Evolutionary conservation across 202 grass and related monocot species (phyloP).

Genomic region (Schoenoplectus tabernaemontani): DNA sequence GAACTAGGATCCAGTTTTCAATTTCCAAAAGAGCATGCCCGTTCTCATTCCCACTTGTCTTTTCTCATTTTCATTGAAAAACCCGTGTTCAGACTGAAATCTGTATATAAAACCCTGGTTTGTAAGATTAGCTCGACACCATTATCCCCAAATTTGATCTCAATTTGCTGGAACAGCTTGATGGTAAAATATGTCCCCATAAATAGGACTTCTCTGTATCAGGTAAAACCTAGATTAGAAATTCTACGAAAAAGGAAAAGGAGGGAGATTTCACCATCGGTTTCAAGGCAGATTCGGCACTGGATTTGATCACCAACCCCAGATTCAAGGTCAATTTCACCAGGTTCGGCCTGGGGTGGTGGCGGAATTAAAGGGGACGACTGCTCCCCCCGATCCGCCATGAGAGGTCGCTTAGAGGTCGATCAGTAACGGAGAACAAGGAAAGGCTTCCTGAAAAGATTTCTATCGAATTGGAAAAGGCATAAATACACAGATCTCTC

Average conservation of each 20-base stretch:
- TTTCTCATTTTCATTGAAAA: neutral
- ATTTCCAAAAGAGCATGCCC: neutral
- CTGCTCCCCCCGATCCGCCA: constrained; percentile 35
- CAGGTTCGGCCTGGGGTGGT: constrained; percentile 15
- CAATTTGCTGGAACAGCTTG: neutral
- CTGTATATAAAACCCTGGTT: neutral
- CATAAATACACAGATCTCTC: constrained; percentile 8
- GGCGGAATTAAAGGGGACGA: constrained; percentile 71
- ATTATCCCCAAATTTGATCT: neutral
- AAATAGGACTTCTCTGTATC: constrained; percentile 14
- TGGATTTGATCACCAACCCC: constrained; percentile 64
- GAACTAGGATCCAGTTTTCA: neutral
- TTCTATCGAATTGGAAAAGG: constrained; percentile 13
- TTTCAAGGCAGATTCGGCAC: constrained; percentile 97
- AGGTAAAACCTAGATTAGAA: neutral
- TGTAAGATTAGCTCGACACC: neutral
- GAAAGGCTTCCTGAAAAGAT: neutral
- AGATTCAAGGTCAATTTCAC: constrained; percentile 85
- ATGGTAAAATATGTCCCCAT: neutral
- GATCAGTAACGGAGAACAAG: neutral
- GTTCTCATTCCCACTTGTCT: neutral
- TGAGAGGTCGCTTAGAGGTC: neutral
- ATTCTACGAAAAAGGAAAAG: neutral
- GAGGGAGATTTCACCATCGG: constrained; percentile 43
- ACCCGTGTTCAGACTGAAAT: neutral